phyloP scores from a whole-genome alignment of 495 filamentous ascomycete genomes.

The Penicillium riverlandense region DNA sequence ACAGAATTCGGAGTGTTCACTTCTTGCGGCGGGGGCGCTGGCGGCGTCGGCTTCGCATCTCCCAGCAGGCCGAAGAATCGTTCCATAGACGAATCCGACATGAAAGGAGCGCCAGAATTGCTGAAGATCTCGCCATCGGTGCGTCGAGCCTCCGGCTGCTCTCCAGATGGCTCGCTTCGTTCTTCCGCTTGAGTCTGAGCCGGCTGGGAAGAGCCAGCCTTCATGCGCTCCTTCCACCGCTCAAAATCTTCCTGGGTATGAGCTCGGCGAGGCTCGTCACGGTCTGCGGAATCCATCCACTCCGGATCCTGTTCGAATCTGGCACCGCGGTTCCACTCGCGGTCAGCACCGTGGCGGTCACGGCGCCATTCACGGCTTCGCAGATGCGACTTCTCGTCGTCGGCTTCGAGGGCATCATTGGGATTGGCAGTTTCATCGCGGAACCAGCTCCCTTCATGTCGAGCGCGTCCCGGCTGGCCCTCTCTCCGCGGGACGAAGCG shows the following conservation, averaged over 20 bases:
- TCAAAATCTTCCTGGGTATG: constrained; percentile 91
- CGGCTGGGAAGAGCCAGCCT: constrained; percentile 42
- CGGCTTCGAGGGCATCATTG: constrained; percentile 50
- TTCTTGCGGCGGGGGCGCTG: constrained; percentile 17
- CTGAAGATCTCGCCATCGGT: constrained; percentile 34
- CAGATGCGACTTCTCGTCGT: constrained; percentile 44
- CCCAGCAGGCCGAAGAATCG: constrained; percentile 73
- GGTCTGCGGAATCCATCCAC: constrained; percentile 74
- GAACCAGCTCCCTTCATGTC: constrained; percentile 52
- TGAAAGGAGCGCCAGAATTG: constrained; percentile 22
- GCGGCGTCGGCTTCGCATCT: constrained; percentile 37
- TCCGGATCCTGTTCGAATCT: constrained; percentile 73
- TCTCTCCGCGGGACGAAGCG: constrained; percentile 44
- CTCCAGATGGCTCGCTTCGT: constrained; percentile 27
- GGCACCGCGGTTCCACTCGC: constrained; percentile 49
- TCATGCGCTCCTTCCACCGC: constrained; percentile 91
- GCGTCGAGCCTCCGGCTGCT: constrained; percentile 25
- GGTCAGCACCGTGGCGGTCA: constrained; percentile 51
- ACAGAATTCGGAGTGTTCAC: constrained; percentile 13
- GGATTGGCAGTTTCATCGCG: constrained; percentile 34
- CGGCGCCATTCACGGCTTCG: constrained; percentile 61
- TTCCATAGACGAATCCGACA: constrained; percentile 62
- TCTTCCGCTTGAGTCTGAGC: constrained; percentile 33
- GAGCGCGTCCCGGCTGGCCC: constrained; percentile 35
- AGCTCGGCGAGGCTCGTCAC: constrained; percentile 54